Evolutionary conservation across 495 filamentous ascomycete species (phyloP), one percentile per base, ranked within the genome.

Genomic region (Hypomontagnella submonticulosa): DNA sequence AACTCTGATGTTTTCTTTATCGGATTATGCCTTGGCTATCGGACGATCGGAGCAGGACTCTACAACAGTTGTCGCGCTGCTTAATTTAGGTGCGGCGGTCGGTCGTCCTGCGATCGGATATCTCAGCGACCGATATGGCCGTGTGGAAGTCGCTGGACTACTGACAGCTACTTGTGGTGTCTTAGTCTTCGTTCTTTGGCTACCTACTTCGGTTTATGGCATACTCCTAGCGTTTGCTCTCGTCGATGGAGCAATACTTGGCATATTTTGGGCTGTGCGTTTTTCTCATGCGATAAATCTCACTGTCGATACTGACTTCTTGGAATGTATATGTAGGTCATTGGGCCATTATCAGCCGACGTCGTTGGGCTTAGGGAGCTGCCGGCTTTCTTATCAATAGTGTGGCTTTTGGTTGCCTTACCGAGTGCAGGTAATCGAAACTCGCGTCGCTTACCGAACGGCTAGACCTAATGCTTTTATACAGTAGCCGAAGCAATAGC

Each of bases 1-100:
- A 5, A 48, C 44, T 12, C 23, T 48, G 5, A 48, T 48, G 44
- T 48, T 48, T 19, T 48, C 44, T 19, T 20, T 48, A 12, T 48
- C 44, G 20, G 44, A 48, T 32, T 48, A 48, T 42, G 44, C 20
- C 2, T 12, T 48, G 11, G 44, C 44, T 32, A 48, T 48, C n/a
- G 44, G 44, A 4, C 19, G 44, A 9, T 48, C 19, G 2, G 44
- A 13, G 10, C 20, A 48, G 23, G 20, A 30, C 23, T 10, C 44
- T 4, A 10, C 44, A 13, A 48, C 44, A 2, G 23, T 48, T 32
- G 11, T 20, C 11, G 44, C 44, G 2, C 11, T 48, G 10, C 44
- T 48, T 4, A 48, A 48, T 19, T 12, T 48, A n/a, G 44, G 44
- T 13, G 44, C 44, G 12, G 44, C 44, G 3, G 20, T 48, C n/a